phyloP scores from a whole-genome alignment of 352 stramenopile genomes.

The Phytopythium cucurbitacearum region DNA sequence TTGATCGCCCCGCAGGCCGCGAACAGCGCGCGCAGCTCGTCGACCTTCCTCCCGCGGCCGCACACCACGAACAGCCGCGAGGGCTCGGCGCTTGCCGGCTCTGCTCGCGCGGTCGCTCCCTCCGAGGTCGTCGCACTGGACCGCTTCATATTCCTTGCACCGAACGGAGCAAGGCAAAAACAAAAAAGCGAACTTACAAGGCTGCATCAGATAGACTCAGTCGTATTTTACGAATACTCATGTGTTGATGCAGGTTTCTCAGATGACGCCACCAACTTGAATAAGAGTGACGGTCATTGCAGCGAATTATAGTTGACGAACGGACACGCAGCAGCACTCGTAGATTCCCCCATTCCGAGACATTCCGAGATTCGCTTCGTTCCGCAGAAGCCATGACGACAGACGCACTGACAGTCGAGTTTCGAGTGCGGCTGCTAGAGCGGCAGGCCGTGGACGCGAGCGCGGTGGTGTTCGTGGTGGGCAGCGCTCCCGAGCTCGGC shows the following conservation, averaged over 20 bases:
- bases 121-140: background rate
- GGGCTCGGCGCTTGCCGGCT: slow-evolving; percentile 9
- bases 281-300: background rate
- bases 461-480: slow-evolving; percentile 45
- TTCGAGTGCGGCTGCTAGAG: slow-evolving; percentile 29
- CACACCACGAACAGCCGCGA: slow-evolving; percentile 70
- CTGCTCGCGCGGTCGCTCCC: background rate
- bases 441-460: slow-evolving; percentile 12
- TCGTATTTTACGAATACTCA: no score
- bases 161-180: no score
- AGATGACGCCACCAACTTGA: background rate
- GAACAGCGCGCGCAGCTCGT: slow-evolving; percentile 65
- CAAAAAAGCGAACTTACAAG: no score
- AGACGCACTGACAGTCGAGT: slow-evolving; percentile 16
- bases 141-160: slow-evolving; percentile 1
- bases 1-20: slow-evolving; percentile 51
- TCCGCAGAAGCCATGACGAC: background rate
- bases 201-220: no score
- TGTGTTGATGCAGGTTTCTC: background rate
- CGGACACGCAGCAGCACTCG: no score
- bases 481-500: slow-evolving; percentile 47
- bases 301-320: no score
- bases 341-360: no score
- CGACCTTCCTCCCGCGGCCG: slow-evolving; percentile 50
- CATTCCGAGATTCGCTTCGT: no score